These are phyloP conservation scores for Xerocomellus dryophilus DNA, from an alignment of 768 basidiomycete species.

Conservation along the genomic window DNA sequence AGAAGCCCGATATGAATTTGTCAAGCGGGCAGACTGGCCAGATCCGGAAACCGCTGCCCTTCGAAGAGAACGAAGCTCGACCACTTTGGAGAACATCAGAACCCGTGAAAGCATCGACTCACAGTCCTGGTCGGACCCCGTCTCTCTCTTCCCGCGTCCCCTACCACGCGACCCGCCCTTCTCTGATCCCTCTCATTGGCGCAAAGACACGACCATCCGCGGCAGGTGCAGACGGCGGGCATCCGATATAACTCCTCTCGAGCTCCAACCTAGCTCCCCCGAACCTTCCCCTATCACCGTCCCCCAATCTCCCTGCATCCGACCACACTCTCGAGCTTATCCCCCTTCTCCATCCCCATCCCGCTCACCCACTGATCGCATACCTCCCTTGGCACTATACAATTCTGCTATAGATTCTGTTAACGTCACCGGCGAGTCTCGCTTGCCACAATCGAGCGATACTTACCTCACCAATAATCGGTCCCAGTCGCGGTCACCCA, in stretches of 20 bases:
- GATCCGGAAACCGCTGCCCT: conserved; percentile 72
- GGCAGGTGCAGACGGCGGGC: conserved; percentile 62
- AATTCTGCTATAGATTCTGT: conserved; percentile 10
- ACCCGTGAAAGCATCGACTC: conserved; percentile 45
- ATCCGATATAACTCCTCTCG: conserved; percentile 38
- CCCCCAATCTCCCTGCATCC: conserved; percentile 40
- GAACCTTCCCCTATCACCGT: conserved; percentile 20
- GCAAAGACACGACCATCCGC: conserved; percentile 47
- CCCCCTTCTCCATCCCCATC: conserved; percentile 54
- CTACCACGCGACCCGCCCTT: conserved; percentile 44
- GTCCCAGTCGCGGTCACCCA: conserved; percentile 36
- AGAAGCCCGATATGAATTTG: conserved; percentile 73
- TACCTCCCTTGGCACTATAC: conserved; percentile 32
- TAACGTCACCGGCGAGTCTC: not conserved
- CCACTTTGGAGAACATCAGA: conserved; percentile 52
- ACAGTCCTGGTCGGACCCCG: conserved; percentile 23
- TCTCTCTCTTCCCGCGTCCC: conserved; percentile 25
- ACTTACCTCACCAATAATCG: conserved; percentile 7
- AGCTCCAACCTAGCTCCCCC: conserved; percentile 32
- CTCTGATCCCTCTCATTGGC: conserved; percentile 54
- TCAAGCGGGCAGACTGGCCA: conserved; percentile 83
- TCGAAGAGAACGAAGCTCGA: conserved; percentile 65
- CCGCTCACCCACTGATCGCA: conserved; percentile 39
- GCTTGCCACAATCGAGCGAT: not conserved
- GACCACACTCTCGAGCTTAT: conserved; percentile 45